phyloP scores from a whole-genome alignment of 2,329 filamentous ascomycete genomes.

The Stagonosporopsis vannaccii region DNA sequence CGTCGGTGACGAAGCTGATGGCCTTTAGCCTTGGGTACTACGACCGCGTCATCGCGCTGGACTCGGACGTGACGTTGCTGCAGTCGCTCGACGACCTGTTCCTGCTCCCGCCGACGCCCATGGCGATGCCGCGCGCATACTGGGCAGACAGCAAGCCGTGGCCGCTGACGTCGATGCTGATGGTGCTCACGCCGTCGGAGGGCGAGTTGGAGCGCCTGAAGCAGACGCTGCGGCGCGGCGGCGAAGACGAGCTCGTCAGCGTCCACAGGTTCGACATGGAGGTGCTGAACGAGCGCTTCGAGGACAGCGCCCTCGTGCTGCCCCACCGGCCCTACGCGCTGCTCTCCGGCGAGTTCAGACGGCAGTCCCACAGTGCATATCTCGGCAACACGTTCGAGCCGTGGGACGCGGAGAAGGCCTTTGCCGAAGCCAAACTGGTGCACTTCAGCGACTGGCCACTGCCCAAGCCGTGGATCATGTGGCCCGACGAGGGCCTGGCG shows the following conservation, averaged over 20 bases:
- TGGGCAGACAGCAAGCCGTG: constrained; percentile 66
- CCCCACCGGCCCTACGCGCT: constrained; percentile 70
- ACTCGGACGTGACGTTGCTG: constrained; percentile 71
- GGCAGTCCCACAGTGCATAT: constrained; percentile 60
- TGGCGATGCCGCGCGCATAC: constrained; percentile 76
- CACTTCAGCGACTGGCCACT: constrained; percentile 77
- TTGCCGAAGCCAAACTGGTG: constrained; percentile 69
- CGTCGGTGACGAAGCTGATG: constrained; percentile 71
- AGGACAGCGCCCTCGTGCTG: constrained; percentile 64
- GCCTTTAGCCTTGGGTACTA: constrained; percentile 74
- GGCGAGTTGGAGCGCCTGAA: constrained; percentile 57
- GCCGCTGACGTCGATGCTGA: constrained; percentile 66
- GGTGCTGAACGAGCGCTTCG: constrained; percentile 69
- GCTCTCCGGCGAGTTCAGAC: constrained; percentile 68
- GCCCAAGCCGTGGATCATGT: constrained; percentile 69
- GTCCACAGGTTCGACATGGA: constrained; percentile 69
- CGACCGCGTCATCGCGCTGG: constrained; percentile 63
- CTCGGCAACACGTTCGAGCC: constrained; percentile 60
- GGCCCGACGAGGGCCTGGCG: constrained; percentile 49
- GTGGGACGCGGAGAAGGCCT: constrained; percentile 66
- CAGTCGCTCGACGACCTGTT: constrained; percentile 74
- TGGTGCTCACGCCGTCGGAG: constrained; percentile 67
- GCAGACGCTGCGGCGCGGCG: constrained; percentile 37
- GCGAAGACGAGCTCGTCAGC: constrained; percentile 35
- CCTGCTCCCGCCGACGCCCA: constrained; percentile 65